Percentiles rank a stretch among this genome's conserved stretches.
Evolutionary conservation across 2,329 filamentous ascomycete species (phyloP).

Genomic region (Corniculantispora saksenae): DNA sequence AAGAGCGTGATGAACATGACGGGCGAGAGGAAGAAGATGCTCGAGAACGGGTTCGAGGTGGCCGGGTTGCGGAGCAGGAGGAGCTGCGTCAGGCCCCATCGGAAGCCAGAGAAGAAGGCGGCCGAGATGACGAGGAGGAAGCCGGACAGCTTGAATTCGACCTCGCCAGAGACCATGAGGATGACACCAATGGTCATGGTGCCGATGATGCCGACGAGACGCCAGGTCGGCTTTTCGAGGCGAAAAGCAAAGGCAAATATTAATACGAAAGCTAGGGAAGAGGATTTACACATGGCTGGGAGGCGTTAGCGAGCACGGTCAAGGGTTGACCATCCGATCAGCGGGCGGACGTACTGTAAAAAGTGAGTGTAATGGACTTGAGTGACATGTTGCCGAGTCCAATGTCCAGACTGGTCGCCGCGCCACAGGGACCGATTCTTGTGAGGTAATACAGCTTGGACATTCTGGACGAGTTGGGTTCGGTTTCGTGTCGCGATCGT

Average conservation of each 20-base stretch:
- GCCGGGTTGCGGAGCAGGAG: constrained; percentile 90
- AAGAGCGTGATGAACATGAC: constrained; percentile 90
- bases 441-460: constrained; percentile 89
- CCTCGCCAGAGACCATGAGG: constrained; percentile 97
- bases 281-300: constrained; percentile 95
- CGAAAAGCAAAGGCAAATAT: constrained; percentile 93
- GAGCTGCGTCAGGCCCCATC: constrained; percentile 98
- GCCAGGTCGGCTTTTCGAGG: constrained; percentile 83
- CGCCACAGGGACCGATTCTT: constrained; percentile 86
- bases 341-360: constrained; percentile 80
- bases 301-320: constrained; percentile 30
- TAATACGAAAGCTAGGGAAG: constrained; percentile 90
- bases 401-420: constrained; percentile 92
- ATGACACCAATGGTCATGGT: constrained; percentile 92
- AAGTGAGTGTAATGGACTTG: constrained; percentile 94
- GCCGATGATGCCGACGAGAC: constrained; percentile 81
- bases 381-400: constrained; percentile 93
- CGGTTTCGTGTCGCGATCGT: constrained; percentile 51
- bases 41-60: constrained; percentile 94
- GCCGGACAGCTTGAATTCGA: constrained; percentile 81
- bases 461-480: constrained; percentile 68
- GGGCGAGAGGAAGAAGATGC: constrained; percentile 95
- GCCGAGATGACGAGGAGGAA: constrained; percentile 92
- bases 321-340: no score
- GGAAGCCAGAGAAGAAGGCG: constrained; percentile 92